These are phyloP conservation scores for Dipteronia sinensis DNA, from an alignment of 345 rosid species.

Conservation along the genomic window DNA sequence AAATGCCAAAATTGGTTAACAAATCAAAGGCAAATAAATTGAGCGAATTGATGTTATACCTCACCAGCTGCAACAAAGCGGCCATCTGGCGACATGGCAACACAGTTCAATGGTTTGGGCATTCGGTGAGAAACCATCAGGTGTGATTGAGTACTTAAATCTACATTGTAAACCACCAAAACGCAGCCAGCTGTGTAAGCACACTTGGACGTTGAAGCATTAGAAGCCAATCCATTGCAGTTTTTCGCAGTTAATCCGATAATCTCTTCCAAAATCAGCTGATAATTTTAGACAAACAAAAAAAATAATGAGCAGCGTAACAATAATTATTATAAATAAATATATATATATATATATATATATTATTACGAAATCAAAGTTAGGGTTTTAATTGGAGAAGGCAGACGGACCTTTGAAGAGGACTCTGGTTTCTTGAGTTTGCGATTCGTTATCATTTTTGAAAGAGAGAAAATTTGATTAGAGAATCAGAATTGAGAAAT, in stretches of 20 bases:
- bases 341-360: neutral
- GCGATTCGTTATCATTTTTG: constrained; percentile 50
- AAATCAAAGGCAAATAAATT: neutral
- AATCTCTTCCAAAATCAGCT: constrained; percentile 65
- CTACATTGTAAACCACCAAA: constrained; percentile 62
- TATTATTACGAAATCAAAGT: neutral
- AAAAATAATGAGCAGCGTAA: neutral
- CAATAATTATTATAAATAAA: neutral
- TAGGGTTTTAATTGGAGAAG: neutral
- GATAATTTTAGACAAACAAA: constrained; percentile 6
- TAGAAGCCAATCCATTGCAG: constrained; percentile 68
- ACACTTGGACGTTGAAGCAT: constrained; percentile 39
- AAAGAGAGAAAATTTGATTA: constrained; percentile 3
- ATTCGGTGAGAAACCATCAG: constrained; percentile 61
- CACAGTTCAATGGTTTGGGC: constrained; percentile 67
- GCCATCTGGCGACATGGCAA: constrained; percentile 63
- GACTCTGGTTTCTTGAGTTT: constrained; percentile 51
- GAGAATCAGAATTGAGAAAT: neutral
- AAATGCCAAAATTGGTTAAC: too few species aligned
- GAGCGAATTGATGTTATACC: constrained; percentile 31
- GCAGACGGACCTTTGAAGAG: constrained; percentile 46
- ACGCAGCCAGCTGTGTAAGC: constrained; percentile 82
- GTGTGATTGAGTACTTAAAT: constrained; percentile 56
- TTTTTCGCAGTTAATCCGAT: constrained; percentile 70
- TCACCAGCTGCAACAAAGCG: constrained; percentile 79